These are phyloP conservation scores for Penicillium egyptiacum DNA, from an alignment of 495 filamentous ascomycete genomes.

Conservation along the genomic window DNA sequence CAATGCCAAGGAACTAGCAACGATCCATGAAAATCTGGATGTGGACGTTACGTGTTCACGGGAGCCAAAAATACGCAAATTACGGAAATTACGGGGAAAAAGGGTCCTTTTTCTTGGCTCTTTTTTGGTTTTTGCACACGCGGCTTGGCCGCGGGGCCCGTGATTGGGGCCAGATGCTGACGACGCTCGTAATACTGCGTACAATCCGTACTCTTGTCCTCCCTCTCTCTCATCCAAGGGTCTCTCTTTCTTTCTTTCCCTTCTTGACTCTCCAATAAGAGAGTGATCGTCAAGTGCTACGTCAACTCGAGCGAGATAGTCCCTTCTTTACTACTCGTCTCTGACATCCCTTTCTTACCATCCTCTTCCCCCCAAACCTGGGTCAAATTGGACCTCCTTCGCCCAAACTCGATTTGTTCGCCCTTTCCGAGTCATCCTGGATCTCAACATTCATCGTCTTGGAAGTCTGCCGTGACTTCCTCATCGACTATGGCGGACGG, in stretches of 20 bases:
- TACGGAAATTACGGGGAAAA: constrained; percentile 21
- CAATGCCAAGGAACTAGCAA: constrained; percentile 5
- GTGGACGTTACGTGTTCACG: constrained; percentile 24
- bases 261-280: constrained; percentile 9
- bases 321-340: constrained; percentile 20
- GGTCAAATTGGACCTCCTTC: constrained; percentile 22
- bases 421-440: constrained; percentile 20
- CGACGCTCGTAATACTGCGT: constrained; percentile 44
- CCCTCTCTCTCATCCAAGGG: constrained; percentile 10
- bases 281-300: constrained; percentile 10
- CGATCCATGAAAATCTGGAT: constrained; percentile 7
- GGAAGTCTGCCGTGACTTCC: constrained; percentile 29
- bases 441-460: constrained; percentile 14
- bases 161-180: constrained; percentile 50
- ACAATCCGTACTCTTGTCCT: constrained; percentile 12
- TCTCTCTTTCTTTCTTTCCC: constrained; percentile 9
- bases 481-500: constrained; percentile 44
- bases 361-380: constrained; percentile 5
- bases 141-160: constrained; percentile 44
- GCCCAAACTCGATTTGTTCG: constrained; percentile 7
- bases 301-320: constrained; percentile 15
- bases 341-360: constrained; percentile 10
- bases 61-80: constrained; percentile 18
- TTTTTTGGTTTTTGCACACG: constrained; percentile 41
- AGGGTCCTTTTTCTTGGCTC: constrained; percentile 35